These are phyloP conservation scores for Uronychia setigera DNA, from an alignment of 73 alveolate species.

Conservation along the genomic window DNA sequence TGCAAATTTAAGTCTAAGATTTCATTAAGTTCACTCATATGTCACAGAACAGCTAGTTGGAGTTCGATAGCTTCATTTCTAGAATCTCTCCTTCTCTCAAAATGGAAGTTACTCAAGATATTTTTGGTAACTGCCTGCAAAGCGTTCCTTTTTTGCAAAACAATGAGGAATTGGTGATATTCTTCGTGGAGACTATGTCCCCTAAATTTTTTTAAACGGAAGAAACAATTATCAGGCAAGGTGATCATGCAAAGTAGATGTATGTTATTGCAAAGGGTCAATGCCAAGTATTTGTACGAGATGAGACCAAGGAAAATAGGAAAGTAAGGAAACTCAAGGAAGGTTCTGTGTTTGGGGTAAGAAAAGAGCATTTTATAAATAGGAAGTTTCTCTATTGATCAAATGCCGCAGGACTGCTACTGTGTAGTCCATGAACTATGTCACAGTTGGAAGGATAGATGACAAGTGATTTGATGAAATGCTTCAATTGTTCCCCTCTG, in stretches of 20 bases:
- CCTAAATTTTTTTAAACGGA: neutral
- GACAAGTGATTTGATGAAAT: neutral
- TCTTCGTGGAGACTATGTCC: neutral
- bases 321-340: neutral
- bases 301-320: neutral
- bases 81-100: neutral
- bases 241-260: neutral
- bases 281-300: neutral
- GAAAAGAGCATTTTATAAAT: neutral
- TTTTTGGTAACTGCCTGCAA: neutral
- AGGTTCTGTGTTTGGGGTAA: neutral
- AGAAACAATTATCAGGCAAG: neutral
- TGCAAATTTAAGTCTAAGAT: constrained; percentile 4
- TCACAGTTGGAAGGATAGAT: neutral
- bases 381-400: neutral
- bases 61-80: neutral
- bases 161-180: neutral
- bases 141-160: neutral
- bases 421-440: neutral
- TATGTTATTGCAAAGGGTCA: neutral
- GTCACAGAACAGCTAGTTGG: neutral
- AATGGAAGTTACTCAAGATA: neutral
- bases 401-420: neutral
- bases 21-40: constrained; percentile 2
- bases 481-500: neutral